A percentile compares a stretch with the other conserved stretches of the same genome.
phyloP scores from a whole-genome alignment of 441 rosid genomes.

The Pelargonium citronellum region DNA sequence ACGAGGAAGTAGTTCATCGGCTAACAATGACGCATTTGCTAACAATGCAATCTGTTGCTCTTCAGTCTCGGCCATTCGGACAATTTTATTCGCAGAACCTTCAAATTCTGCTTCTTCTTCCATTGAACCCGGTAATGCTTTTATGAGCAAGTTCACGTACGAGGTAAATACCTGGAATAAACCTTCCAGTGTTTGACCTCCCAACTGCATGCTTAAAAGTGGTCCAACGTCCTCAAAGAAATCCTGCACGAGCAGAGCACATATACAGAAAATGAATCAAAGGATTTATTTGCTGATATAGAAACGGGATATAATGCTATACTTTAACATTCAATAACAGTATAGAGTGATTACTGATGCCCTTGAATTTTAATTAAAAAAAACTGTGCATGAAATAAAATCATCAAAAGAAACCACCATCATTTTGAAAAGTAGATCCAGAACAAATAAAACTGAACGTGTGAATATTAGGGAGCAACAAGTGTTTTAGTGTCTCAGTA shows the following conservation, averaged over 20 bases:
- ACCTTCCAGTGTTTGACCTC: conserved; percentile 89
- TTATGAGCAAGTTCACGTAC: conserved; percentile 76
- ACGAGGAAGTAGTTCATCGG: conserved; percentile 95
- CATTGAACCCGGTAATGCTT: conserved; percentile 89
- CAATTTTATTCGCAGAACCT: conserved; percentile 73
- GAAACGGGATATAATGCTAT: too few species aligned
- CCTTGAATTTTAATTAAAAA: too few species aligned
- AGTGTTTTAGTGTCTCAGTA: neutral
- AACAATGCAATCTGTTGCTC: conserved; percentile 91
- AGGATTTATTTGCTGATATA: too few species aligned
- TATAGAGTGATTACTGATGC: too few species aligned
- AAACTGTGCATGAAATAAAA: too few species aligned
- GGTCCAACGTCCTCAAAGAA: conserved; percentile 99
- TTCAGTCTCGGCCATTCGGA: conserved; percentile 89
- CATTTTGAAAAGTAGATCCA: too few species aligned
- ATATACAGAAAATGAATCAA: neutral
- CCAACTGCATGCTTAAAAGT: conserved; percentile 92
- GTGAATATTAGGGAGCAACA: too few species aligned
- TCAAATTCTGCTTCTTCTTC: conserved; percentile 79
- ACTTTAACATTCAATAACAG: too few species aligned
- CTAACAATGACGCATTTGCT: conserved; percentile 93
- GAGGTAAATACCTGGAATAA: conserved; percentile 90
- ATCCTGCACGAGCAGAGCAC: conserved; percentile 42
- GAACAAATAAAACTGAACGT: too few species aligned
- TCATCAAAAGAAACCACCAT: too few species aligned